Base-by-base conservation (phyloP, 331 rosid species). In the Malus hybrid region DNA sequence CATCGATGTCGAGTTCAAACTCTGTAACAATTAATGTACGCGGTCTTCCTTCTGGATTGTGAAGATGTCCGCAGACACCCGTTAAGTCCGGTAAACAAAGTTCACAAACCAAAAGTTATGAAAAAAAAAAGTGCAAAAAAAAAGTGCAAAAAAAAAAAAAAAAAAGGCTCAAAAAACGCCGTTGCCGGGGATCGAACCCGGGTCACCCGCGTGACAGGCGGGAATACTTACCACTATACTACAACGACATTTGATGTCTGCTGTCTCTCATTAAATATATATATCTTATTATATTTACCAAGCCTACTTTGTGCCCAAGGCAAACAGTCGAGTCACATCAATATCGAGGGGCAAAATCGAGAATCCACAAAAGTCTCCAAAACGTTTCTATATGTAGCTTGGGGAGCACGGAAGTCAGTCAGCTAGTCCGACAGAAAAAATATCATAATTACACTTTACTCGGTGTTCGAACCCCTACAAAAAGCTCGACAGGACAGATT, bases 101-200 rank as follows among this genome's bases (percentile, higher is more conserved):
- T 14, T 6, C n/a, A 50, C n/a, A 50, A 15, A 50, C n/a, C n/a
- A 2, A 15, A 50, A 50, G 18, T 2, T 16, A 15, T 2, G 9
- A 3, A 16, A 15, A 0, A 15, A 8, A 36, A 42, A 3, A 34
- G 0, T n/a, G n/a, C n/a, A n/a, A n/a, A n/a, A n/a, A n/a, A n/a
- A n/a, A n/a, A n/a, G n/a, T n/a, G n/a, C n/a, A 15, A 50, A n/a
- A 3, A 16, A 15, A 0, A 15, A 3, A 16, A 15, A 0, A 15
- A 8, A 36, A 42, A 3, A 34, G 0, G 39, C 39, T 34, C 39
- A 4, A 4, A 46, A 46, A 4, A 6, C 20, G 91, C 91, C 96
- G 85, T 83, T 89, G 93, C 91, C 92, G 92, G 89, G 92, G 97
- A 95, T 86, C 96, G 93, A 92, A 92, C 96, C 94, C 91, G 90